phyloP scores from a whole-genome alignment of 805 yeast species.

The Kodamaea lidongshanica region DNA sequence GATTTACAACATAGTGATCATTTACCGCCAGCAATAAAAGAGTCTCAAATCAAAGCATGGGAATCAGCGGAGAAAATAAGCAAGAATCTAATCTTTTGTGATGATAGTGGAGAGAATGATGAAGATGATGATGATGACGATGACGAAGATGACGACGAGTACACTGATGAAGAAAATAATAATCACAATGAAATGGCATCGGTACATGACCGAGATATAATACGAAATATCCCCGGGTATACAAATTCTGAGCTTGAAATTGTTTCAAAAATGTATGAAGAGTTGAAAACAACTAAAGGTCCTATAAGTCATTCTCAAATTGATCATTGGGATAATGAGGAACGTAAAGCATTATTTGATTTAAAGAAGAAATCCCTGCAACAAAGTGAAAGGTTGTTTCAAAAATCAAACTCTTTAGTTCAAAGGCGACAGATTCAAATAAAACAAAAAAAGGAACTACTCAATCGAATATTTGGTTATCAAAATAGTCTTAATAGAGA shows the following conservation, averaged over 20 bases:
- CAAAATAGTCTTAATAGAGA: constrained; percentile 34
- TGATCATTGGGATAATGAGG: constrained; percentile 7
- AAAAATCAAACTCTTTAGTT: constrained; percentile 27
- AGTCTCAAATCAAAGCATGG: constrained; percentile 41
- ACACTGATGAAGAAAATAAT: constrained; percentile 2
- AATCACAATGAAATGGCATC: constrained; percentile 4
- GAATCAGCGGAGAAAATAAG: constrained; percentile 38
- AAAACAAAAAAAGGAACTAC: constrained; percentile 33
- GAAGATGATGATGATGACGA: constrained; percentile 14
- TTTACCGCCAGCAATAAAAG: constrained; percentile 31
- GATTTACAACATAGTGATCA: constrained; percentile 14
- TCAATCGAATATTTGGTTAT: constrained; percentile 35
- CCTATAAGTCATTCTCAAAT: constrained; percentile 1
- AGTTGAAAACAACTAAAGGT: constrained; percentile 2
- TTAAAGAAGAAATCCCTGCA: constrained; percentile 15
- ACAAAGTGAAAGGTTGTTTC: constrained; percentile 29
- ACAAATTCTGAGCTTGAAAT: constrained; percentile 31
- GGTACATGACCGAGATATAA: not conserved
- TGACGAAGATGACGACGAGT: constrained; percentile 5
- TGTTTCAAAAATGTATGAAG: constrained; percentile 6
- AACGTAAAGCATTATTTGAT: constrained; percentile 9
- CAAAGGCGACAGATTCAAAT: constrained; percentile 36
- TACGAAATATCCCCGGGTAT: constrained; percentile 31
- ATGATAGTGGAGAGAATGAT: constrained; percentile 19
- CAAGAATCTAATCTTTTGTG: constrained; percentile 31